A percentile compares a stretch with the other conserved stretches of the same genome.
phyloP scores from a whole-genome alignment of 2,329 filamentous ascomycete species.

The Arachnomyces sp. region DNA sequence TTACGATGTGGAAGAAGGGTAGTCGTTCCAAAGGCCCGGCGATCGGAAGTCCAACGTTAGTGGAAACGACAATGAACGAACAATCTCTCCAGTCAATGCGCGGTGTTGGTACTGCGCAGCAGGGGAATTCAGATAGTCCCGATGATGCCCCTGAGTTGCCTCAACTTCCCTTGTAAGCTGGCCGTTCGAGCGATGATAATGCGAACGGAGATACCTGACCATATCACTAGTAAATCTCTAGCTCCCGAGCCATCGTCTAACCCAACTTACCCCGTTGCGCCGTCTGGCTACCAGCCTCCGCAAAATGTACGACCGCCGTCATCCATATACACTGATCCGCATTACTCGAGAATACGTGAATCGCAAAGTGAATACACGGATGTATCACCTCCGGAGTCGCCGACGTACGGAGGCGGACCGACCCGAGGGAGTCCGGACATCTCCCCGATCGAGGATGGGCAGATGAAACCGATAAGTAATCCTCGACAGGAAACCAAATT shows the following conservation, averaged over 20 bases:
- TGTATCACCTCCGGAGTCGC: slow-evolving; percentile 42
- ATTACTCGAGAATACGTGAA: slow-evolving; percentile 1
- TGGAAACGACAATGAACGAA: slow-evolving; percentile 40
- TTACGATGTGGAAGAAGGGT: slow-evolving; percentile 50
- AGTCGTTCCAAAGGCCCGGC: slow-evolving; percentile 39
- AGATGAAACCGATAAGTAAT: slow-evolving; percentile 9
- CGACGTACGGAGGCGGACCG: slow-evolving; percentile 17
- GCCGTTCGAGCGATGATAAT: slow-evolving; percentile 12
- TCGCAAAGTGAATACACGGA: slow-evolving; percentile 22
- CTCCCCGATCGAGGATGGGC: slow-evolving; percentile 34
- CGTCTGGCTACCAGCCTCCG: neutral
- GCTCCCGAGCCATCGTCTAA: too few relatives aligned
- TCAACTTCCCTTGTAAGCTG: slow-evolving; percentile 31
- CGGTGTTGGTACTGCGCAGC: slow-evolving; percentile 26
- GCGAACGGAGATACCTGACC: slow-evolving; percentile 9
- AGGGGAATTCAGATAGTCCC: slow-evolving; percentile 18
- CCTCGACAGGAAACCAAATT: slow-evolving; percentile 16
- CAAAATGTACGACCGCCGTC: slow-evolving; percentile 21
- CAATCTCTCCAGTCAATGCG: slow-evolving; percentile 34
- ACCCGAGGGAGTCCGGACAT: slow-evolving; percentile 25
- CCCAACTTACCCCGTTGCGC: too few relatives aligned
- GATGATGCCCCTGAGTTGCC: slow-evolving; percentile 27
- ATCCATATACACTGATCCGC: neutral
- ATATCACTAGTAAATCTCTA: slow-evolving; percentile 8
- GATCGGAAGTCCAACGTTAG: slow-evolving; percentile 39